A percentile compares a stretch with the other conserved stretches of the same genome.
Evolutionary conservation across 495 filamentous ascomycete species (phyloP).

Genomic region (Podospora sp.): DNA sequence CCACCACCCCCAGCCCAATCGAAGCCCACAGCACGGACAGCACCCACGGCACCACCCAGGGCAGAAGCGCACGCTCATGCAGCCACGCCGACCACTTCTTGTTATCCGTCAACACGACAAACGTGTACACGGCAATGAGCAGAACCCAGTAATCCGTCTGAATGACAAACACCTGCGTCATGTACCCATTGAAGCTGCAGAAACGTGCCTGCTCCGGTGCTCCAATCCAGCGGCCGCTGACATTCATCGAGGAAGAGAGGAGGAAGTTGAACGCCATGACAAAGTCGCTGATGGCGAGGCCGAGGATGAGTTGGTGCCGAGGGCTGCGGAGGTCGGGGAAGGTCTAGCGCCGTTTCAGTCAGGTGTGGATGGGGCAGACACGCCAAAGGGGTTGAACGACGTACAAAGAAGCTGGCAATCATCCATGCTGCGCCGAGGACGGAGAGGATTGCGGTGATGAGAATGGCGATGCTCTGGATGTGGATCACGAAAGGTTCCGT

Average conservation of each 20-base stretch:
- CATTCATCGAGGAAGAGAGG: conserved; percentile 40
- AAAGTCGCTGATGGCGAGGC: conserved; percentile 46
- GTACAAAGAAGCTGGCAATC: conserved; percentile 44
- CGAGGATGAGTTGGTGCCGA: conserved; percentile 50
- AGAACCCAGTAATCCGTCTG: conserved; percentile 54
- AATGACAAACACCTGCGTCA: conserved; percentile 50
- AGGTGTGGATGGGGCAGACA: no score
- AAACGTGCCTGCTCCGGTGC: conserved; percentile 37
- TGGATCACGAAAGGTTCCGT: conserved; percentile 28
- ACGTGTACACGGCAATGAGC: conserved; percentile 46
- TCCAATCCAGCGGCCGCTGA: conserved; percentile 38
- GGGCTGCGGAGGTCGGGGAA: conserved; percentile 43
- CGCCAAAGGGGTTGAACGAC: no score
- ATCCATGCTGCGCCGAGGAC: conserved; percentile 47
- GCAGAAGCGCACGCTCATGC: conserved; percentile 37
- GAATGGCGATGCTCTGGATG: conserved; percentile 39
- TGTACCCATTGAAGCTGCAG: conserved; percentile 50
- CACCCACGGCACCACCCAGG: conserved; percentile 45
- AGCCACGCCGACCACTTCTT: conserved; percentile 43
- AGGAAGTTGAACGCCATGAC: conserved; percentile 50
- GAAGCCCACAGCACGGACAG: conserved; percentile 41
- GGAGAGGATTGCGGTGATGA: conserved; percentile 41
- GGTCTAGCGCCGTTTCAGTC: conserved; percentile 25
- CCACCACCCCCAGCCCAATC: conserved; percentile 38
- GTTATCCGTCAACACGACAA: conserved; percentile 44